phyloP scores from a whole-genome alignment of 78 protist genomes.

The Thecamonas trahens region DNA sequence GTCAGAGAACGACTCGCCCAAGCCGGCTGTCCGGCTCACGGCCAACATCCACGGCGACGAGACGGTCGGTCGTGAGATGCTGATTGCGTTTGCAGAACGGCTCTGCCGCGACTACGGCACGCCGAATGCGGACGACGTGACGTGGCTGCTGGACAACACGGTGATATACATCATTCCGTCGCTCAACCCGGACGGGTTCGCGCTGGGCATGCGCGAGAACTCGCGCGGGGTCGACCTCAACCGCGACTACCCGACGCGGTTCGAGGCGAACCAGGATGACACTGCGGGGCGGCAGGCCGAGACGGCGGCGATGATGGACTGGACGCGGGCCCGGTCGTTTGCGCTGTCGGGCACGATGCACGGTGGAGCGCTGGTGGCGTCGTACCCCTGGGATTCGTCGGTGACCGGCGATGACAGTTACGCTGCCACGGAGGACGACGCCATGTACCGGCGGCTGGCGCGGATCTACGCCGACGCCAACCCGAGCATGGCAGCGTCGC shows the following conservation, averaged over 20 bases:
- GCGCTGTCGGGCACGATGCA: constrained; percentile 60
- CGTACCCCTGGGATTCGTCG: constrained; percentile 37
- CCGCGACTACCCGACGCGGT: constrained; percentile 62
- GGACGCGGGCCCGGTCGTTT: constrained; percentile 30
- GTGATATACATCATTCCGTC: constrained; percentile 56
- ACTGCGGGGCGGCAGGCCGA: constrained; percentile 14
- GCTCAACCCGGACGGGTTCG: constrained; percentile 79
- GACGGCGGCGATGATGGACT: constrained; percentile 38
- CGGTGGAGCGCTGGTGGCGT: constrained; percentile 67
- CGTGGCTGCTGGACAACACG: constrained; percentile 10
- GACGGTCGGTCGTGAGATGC: constrained; percentile 44
- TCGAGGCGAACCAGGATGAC: neutral
- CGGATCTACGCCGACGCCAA: constrained; percentile 35
- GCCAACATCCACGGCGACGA: constrained; percentile 85
- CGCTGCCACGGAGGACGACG: neutral
- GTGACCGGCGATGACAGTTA: neutral
- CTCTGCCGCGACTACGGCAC: neutral
- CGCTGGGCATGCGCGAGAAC: neutral
- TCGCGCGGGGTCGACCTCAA: constrained; percentile 40
- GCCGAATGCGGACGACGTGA: neutral
- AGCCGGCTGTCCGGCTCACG: neutral
- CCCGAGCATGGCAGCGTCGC: constrained; percentile 18
- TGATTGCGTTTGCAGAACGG: neutral
- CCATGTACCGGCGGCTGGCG: constrained; percentile 22
- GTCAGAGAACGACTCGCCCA: too few relatives aligned